Base-by-base conservation (phyloP, 164 flowering plant species). In the Chloranthus sessilifolius region DNA sequence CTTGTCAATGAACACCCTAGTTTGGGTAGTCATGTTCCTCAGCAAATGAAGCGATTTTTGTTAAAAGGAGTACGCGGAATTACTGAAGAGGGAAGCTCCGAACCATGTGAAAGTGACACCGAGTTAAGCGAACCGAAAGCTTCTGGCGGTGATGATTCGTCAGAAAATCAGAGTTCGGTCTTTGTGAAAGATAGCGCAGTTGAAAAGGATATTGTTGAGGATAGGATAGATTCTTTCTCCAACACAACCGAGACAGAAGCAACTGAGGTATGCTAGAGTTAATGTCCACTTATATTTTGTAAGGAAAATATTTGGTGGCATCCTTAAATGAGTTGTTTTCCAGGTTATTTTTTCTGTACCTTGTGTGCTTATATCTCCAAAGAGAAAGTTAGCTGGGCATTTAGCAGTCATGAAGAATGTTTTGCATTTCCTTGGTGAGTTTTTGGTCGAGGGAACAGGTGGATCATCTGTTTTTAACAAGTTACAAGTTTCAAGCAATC, bases 361-460 rank as follows among this genome's bases (percentile, higher is more conserved):
- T 28, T 87, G 99, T 65, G 77, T 94, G 27, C 85, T 94, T 46
- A 92, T 94, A 31, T 76, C 90, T 50, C 88, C 96, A 34, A 94
- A 86, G 71, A 78, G 90, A 68, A 94, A 89, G 72, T 36, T 89
- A 51, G 96, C 85, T 51, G 99, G 99, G 54, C 74, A 62, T 43
- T 65, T 94, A 63, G 96, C 95, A 54, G 77, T 94, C 53, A 79
- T 73, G 82, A 79, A 79, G 58, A 76, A 69, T 63, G 68, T 73
- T 38, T 66, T 94, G 67, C 92, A 87, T 69, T 94, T 89, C 61
- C 80, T 68, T 80, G 96, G 88, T 41, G 88, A 87, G 58, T 79
- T 80, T 66, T 65, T 84, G 70, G 96, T 94, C 17, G 97, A 89
- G 77, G 99, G 99, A 53, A 87, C 95, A 50, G 97, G 88, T 20